Evolutionary conservation across 192 early-diverging fungal species (phyloP).

Genomic region (Podochytrium sp.): DNA sequence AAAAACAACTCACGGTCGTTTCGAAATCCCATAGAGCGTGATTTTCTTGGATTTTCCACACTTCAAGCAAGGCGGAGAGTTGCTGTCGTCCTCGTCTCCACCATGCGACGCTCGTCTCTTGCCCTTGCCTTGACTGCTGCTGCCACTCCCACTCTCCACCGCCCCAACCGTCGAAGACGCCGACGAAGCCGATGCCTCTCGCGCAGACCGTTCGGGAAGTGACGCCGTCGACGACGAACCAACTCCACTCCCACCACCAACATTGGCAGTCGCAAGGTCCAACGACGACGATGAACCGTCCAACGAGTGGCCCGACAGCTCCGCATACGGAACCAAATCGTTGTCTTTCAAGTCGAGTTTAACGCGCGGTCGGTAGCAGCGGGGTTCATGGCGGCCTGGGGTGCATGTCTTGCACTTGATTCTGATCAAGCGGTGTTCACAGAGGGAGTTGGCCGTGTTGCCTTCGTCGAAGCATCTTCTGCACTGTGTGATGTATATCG

Average conservation of each 20-base stretch:
- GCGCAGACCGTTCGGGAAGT: no score
- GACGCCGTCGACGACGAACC: no score
- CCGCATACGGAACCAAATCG: background rate
- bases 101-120: background rate
- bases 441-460: conserved; percentile 31
- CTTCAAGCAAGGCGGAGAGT: background rate
- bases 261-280: no score
- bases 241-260: no score
- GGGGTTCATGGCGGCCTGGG: conserved; percentile 1
- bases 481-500: background rate
- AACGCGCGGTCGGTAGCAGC: conserved; percentile 14
- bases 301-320: no score
- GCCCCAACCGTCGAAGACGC: background rate
- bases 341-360: background rate
- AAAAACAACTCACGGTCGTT: conserved; percentile 6
- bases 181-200: background rate
- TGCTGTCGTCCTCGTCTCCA: background rate
- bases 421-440: conserved; percentile 23
- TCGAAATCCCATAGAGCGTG: background rate
- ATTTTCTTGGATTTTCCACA: background rate
- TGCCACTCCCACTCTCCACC: background rate
- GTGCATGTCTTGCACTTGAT: conserved; percentile 35
- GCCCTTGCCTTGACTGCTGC: background rate
- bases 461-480: conserved; percentile 34
- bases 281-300: no score